phyloP scores from a whole-genome alignment of 345 rosid species.

The Rhodamnia rubescens region DNA sequence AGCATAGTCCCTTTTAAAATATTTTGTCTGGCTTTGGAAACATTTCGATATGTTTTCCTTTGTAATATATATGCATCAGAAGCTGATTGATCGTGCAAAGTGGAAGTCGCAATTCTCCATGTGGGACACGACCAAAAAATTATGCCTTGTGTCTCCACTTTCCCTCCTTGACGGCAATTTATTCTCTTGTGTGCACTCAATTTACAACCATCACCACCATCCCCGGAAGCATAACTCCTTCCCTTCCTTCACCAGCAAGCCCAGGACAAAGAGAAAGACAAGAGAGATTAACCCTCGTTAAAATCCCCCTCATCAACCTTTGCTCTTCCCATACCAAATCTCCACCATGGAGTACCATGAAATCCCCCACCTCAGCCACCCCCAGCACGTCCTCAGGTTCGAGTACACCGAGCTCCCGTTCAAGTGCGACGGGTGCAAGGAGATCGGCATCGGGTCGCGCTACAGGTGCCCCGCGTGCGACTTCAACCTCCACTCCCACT shows the following conservation, averaged over 20 bases:
- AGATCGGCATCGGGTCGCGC: slow-evolving; percentile 78
- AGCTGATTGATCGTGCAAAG: slow-evolving; percentile 11
- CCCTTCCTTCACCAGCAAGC: slow-evolving; percentile 10
- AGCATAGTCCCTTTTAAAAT: neutral
- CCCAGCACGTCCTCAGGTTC: slow-evolving; percentile 54
- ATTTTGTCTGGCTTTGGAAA: neutral
- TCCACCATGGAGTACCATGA: slow-evolving; percentile 52
- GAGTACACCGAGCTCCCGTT: slow-evolving; percentile 64
- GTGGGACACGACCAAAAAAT: slow-evolving; percentile 12
- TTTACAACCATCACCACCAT: slow-evolving; percentile 27
- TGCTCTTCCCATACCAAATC: neutral
- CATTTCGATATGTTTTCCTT: neutral
- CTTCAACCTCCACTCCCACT: slow-evolving; percentile 78
- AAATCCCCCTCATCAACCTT: neutral
- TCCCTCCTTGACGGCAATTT: slow-evolving; percentile 6
- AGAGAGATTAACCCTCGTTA: neutral
- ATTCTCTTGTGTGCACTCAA: slow-evolving; percentile 12
- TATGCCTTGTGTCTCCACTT: slow-evolving; percentile 25
- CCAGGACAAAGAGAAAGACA: neutral
- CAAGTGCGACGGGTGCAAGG: slow-evolving; percentile 95
- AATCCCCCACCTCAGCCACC: slow-evolving; percentile 68
- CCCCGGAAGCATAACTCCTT: slow-evolving; percentile 31
- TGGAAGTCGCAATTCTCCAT: slow-evolving; percentile 20
- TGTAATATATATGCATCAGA: neutral
- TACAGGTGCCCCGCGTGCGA: slow-evolving; percentile 58